Conservation (phyloP, 1,284 basidiomycete species). For the Ustilago xerochloae region DNA sequence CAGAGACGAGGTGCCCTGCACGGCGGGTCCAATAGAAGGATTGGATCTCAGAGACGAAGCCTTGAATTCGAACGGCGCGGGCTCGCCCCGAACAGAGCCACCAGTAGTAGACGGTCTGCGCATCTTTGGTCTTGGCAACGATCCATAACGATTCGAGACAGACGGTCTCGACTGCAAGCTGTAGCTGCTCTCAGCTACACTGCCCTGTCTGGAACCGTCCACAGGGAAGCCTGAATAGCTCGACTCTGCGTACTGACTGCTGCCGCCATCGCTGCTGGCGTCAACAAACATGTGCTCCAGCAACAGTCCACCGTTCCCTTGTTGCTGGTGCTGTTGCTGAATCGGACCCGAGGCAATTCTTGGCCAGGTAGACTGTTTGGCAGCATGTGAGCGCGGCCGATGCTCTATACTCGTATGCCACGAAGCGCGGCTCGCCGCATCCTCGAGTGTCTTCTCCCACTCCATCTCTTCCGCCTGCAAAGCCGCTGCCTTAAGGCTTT, state of each 20-base stretch:
- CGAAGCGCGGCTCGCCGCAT: constrained; percentile 18
- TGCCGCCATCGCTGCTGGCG: constrained; percentile 2
- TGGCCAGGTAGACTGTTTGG: constrained; percentile 37
- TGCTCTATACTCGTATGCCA: constrained; percentile 44
- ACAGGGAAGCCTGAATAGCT: not conserved
- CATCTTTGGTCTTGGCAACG: constrained; percentile 6
- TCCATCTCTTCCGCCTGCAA: constrained; percentile 10
- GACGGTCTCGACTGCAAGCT: not conserved
- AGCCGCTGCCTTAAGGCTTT: not conserved
- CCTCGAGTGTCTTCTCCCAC: constrained; percentile 32
- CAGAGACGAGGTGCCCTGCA: constrained; percentile 6
- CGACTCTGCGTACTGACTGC: not conserved
- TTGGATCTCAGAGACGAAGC: too few relatives aligned
- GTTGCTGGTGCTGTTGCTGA: not conserved
- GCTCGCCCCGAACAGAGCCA: constrained; percentile 15
- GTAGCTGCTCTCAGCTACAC: not conserved
- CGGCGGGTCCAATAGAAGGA: not conserved
- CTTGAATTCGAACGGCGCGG: constrained; percentile 13
- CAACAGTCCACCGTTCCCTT: constrained; percentile 11
- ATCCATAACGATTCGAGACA: constrained; percentile 1
- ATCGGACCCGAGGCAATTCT: constrained; percentile 1
- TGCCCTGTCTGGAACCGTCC: not conserved
- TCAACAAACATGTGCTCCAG: constrained; percentile 44
- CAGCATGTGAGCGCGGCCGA: constrained; percentile 21
- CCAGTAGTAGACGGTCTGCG: constrained; percentile 17